phyloP scores from a whole-genome alignment of 1,139 yeast species.

The Scheffersomyces parashehatae region DNA sequence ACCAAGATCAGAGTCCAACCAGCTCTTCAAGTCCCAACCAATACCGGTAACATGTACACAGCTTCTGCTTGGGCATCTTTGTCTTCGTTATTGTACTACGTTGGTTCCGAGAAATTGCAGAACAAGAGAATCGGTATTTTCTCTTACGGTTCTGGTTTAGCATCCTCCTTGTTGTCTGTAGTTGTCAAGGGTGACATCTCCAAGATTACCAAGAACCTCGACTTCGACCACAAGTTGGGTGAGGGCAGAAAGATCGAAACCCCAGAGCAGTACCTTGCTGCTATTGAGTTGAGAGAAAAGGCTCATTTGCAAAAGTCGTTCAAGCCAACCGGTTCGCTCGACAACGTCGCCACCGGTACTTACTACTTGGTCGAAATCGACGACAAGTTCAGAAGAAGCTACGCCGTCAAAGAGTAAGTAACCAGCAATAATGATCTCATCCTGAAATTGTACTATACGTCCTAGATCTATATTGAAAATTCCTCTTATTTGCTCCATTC shows the following conservation, averaged over 20 bases:
- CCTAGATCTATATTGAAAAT: no score
- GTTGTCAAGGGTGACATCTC: conserved; percentile 81
- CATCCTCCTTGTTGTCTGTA: conserved; percentile 83
- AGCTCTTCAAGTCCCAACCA: conserved; percentile 85
- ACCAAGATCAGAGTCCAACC: conserved; percentile 75
- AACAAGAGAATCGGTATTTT: conserved; percentile 87
- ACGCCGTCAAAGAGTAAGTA: conserved; percentile 57
- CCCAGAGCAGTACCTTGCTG: conserved; percentile 81
- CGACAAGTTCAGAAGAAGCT: conserved; percentile 85
- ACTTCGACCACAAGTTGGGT: conserved; percentile 66
- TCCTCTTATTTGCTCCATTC: no score
- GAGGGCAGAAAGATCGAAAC: conserved; percentile 64
- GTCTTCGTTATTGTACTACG: conserved; percentile 75
- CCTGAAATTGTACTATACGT: no score
- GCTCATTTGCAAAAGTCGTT: conserved; percentile 80
- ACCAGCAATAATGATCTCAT: no score
- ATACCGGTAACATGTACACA: conserved; percentile 98
- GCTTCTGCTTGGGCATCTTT: conserved; percentile 91
- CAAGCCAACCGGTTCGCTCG: conserved; percentile 78
- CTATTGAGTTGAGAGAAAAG: conserved; percentile 83
- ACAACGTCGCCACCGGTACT: conserved; percentile 68
- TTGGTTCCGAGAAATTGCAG: conserved; percentile 72
- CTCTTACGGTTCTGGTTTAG: conserved; percentile 98
- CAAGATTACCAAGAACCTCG: conserved; percentile 61
- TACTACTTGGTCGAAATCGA: conserved; percentile 85